phyloP scores from a whole-genome alignment of 2,329 filamentous ascomycete genomes.

The Hypoxylon sp. region DNA sequence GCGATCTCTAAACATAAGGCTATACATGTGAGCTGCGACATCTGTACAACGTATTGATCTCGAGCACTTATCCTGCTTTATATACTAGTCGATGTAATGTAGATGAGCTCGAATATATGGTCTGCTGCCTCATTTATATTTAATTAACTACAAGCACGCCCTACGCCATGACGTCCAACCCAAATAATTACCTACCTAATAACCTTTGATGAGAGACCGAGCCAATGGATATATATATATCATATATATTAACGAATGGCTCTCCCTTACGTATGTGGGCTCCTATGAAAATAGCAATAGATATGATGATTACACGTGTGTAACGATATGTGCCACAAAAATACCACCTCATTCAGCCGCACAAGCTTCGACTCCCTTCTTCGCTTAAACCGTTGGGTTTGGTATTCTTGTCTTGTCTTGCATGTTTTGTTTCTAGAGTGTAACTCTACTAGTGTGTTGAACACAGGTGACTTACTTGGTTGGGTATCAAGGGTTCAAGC shows the following conservation, averaged over 20 bases:
- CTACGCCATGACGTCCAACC: background rate
- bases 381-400: background rate
- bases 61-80: background rate
- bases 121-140: background rate
- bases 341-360: constrained; percentile 5
- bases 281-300: constrained; percentile 11
- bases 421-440: background rate
- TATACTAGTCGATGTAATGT: background rate
- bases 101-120: background rate
- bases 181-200: background rate
- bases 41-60: background rate
- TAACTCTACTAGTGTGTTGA: background rate
- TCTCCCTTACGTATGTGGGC: constrained; percentile 9
- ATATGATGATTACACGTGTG: constrained; percentile 8
- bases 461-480: background rate
- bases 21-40: background rate
- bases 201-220: background rate
- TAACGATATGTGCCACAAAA: background rate
- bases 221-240: background rate
- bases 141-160: background rate
- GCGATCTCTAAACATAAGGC: background rate
- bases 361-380: background rate
- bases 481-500: constrained; percentile 2
- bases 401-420: background rate
- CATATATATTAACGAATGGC: background rate